Percentiles rank a stretch among this genome's conserved stretches.
Evolutionary conservation across 2,329 filamentous ascomycete genomes (phyloP).

Genomic region (Xylariaceae sp.): DNA sequence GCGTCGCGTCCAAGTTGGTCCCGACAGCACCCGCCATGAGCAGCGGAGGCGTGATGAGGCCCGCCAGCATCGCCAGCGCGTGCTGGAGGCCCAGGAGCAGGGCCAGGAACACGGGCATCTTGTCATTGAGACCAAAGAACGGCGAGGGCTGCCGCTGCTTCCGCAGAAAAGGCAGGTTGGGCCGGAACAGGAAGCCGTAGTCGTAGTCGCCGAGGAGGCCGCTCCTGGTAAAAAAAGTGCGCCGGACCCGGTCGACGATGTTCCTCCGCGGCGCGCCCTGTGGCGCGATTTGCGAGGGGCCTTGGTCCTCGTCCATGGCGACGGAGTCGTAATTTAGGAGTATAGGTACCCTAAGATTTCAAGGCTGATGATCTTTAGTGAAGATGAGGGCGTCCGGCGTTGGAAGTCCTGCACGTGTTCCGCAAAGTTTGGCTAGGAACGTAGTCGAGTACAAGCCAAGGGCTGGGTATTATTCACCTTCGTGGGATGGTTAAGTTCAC

Average conservation of each 20-base stretch:
- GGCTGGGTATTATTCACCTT: no score
- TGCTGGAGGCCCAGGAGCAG: slow-evolving; percentile 76
- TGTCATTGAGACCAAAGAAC: slow-evolving; percentile 80
- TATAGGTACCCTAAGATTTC: no score
- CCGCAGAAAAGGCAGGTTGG: slow-evolving; percentile 78
- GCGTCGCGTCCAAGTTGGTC: slow-evolving; percentile 56
- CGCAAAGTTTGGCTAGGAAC: no score
- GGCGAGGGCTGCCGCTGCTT: slow-evolving; percentile 56
- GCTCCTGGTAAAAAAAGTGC: slow-evolving; percentile 53
- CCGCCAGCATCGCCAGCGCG: slow-evolving; percentile 70
- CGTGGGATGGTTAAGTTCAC: no score
- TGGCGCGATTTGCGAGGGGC: slow-evolving; percentile 45
- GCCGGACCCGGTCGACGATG: slow-evolving; percentile 31
- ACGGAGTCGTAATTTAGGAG: background rate
- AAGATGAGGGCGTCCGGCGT: no score
- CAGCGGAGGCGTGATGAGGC: slow-evolving; percentile 74
- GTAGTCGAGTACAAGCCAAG: no score
- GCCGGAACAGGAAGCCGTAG: slow-evolving; percentile 82
- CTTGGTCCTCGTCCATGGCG: slow-evolving; percentile 54
- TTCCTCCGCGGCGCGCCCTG: slow-evolving; percentile 27
- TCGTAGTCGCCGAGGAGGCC: slow-evolving; percentile 84
- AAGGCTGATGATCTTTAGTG: no score
- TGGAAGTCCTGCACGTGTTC: no score
- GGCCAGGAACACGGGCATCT: slow-evolving; percentile 70
- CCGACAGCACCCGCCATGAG: slow-evolving; percentile 60